Evolutionary conservation across 139 green algal species (phyloP).

Genomic region (Ettlia oleoabundans): DNA sequence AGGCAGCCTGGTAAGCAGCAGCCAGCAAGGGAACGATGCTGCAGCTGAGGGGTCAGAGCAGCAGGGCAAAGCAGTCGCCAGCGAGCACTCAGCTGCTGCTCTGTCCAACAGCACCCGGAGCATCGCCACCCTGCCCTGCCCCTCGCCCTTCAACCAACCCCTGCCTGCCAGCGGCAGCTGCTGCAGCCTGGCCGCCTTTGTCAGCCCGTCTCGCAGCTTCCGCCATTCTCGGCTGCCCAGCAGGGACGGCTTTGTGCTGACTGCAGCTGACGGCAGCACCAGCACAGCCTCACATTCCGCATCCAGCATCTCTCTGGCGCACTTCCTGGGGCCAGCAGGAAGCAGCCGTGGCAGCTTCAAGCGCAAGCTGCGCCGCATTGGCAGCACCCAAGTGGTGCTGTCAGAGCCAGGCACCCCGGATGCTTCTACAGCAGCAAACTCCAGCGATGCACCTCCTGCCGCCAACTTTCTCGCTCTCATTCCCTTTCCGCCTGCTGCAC

Average conservation of each 20-base stretch:
- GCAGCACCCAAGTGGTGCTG: background rate
- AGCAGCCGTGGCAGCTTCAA: background rate
- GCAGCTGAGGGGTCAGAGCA: too few relatives aligned
- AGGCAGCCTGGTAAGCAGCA: background rate
- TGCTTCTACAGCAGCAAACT: background rate
- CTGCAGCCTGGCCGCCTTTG: background rate
- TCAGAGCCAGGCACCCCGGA: background rate
- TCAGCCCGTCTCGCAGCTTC: background rate
- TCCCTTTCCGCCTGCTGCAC: too few relatives aligned
- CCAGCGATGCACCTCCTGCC: background rate
- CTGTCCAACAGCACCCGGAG: too few relatives aligned
- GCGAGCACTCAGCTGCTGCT: too few relatives aligned
- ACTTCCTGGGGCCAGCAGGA: background rate
- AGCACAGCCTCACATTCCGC: background rate
- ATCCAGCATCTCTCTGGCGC: slow-evolving; percentile 16
- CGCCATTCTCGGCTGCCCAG: background rate
- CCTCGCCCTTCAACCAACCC: background rate
- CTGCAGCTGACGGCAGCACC: background rate
- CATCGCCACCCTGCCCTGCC: background rate
- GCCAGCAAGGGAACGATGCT: background rate
- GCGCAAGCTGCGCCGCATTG: background rate
- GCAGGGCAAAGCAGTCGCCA: too few relatives aligned
- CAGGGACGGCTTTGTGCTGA: background rate
- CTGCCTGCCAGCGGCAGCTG: background rate
- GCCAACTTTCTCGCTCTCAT: too few relatives aligned